Percentiles rank a stretch among this genome's conserved stretches.
Conservation (phyloP, 331 rosid genomes). For the Arachis monticola region DNA sequence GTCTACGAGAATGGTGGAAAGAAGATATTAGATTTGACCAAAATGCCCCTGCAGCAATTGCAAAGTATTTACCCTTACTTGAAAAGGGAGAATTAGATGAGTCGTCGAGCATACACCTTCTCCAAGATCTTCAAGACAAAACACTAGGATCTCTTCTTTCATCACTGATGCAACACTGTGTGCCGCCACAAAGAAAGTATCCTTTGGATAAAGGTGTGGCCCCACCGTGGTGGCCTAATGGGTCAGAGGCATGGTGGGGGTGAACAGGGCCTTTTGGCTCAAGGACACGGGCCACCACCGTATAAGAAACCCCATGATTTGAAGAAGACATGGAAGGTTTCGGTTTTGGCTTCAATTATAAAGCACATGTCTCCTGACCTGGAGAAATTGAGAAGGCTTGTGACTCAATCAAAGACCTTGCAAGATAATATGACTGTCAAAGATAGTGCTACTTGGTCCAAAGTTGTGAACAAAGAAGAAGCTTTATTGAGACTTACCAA, state of each 20-base stretch:
- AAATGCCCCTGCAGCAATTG: conserved; percentile 93
- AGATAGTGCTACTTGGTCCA: conserved; percentile 92
- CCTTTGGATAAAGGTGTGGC: conserved; percentile 84
- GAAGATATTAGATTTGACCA: conserved; percentile 87
- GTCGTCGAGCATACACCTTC: conserved; percentile 68
- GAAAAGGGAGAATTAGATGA: conserved; percentile 67
- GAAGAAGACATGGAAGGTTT: conserved; percentile 95
- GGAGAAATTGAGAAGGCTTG: conserved; percentile 84
- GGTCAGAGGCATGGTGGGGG: conserved; percentile 95
- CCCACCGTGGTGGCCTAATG: conserved; percentile 97
- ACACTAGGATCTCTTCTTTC: conserved; percentile 90
- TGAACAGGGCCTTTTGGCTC: conserved; percentile 54
- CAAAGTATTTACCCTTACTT: conserved; percentile 70
- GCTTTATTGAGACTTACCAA: conserved; percentile 40
- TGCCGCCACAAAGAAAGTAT: conserved; percentile 87
- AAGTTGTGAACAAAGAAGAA: conserved; percentile 85
- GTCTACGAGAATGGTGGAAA: conserved; percentile 96
- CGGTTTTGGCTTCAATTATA: conserved; percentile 82
- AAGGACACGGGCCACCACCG: conserved; percentile 85
- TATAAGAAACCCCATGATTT: conserved; percentile 95
- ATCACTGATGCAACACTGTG: conserved; percentile 89
- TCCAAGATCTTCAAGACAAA: conserved; percentile 93
- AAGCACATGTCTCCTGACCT: conserved; percentile 93
- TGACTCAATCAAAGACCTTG: conserved; percentile 83
- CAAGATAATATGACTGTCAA: conserved; percentile 97